phyloP scores from a whole-genome alignment of 2,329 filamentous ascomycete species.

The Aspergillus vadensis region DNA sequence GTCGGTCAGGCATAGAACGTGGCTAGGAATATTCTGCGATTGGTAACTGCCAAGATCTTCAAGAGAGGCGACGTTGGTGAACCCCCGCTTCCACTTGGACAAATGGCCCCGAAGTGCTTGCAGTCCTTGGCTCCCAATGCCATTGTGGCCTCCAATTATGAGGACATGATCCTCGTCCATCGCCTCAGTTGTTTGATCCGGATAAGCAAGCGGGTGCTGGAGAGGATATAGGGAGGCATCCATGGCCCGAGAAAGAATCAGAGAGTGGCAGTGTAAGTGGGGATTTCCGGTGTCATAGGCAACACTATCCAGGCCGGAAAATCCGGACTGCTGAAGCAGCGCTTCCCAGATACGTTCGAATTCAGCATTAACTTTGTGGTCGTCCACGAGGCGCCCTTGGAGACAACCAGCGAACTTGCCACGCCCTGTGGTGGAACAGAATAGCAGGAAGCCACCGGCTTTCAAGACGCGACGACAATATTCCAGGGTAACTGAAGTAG shows the following conservation, averaged over 20 bases:
- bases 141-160: neutral
- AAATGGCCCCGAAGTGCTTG: no score
- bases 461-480: neutral
- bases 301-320: neutral
- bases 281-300: neutral
- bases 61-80: no score
- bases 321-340: neutral
- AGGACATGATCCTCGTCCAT: neutral
- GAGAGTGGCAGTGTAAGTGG: neutral
- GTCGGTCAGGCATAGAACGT: neutral
- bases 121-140: neutral
- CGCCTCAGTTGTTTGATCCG: no score
- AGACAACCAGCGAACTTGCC: neutral
- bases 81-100: no score
- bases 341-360: neutral
- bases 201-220: no score
- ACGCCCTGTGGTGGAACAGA: neutral
- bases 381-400: neutral
- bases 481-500: neutral
- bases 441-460: neutral
- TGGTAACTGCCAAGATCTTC: neutral
- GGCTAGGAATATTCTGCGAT: no score
- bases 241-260: neutral
- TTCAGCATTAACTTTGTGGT: neutral
- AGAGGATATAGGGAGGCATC: neutral